phyloP scores from a whole-genome alignment of 2,329 filamentous ascomycete genomes.

The Colletotrichum chrysophilum region DNA sequence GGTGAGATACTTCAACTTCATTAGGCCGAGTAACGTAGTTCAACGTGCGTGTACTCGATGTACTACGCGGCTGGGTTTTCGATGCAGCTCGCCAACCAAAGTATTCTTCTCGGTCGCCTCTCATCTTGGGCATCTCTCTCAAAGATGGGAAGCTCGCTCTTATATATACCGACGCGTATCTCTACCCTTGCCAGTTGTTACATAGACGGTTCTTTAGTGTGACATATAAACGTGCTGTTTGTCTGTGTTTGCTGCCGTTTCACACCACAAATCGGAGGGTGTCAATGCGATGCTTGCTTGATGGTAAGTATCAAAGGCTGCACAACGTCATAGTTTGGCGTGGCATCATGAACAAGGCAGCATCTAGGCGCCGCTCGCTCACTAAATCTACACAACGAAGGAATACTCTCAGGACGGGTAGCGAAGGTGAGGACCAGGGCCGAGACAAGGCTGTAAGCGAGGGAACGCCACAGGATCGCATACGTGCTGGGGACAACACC shows the following conservation, averaged over 20 bases:
- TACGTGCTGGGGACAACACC: too few species aligned
- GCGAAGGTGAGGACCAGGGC: not conserved
- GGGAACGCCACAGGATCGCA: not conserved
- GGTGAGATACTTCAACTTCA: too few species aligned
- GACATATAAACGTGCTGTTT: not conserved
- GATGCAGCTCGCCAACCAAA: too few species aligned
- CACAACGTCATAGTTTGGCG: not conserved
- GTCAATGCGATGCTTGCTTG: fast-evolving
- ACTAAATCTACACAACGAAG: not conserved
- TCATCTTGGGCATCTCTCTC: not conserved
- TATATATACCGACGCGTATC: too few species aligned
- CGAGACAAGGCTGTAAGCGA: not conserved
- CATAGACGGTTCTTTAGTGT: not conserved
- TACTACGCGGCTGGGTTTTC: not conserved
- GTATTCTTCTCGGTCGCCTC: too few species aligned
- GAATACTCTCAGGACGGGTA: not conserved
- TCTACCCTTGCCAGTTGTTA: too few species aligned
- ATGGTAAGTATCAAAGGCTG: not conserved
- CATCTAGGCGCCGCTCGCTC: not conserved
- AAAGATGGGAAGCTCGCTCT: too few species aligned
- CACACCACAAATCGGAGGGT: not conserved
- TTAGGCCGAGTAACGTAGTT: too few species aligned
- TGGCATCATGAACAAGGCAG: not conserved
- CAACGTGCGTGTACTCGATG: too few species aligned
- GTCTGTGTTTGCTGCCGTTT: not conserved